Evolutionary conservation across 2,329 filamentous ascomycete species (phyloP).

Genomic region (Botryosphaeria agaves): DNA sequence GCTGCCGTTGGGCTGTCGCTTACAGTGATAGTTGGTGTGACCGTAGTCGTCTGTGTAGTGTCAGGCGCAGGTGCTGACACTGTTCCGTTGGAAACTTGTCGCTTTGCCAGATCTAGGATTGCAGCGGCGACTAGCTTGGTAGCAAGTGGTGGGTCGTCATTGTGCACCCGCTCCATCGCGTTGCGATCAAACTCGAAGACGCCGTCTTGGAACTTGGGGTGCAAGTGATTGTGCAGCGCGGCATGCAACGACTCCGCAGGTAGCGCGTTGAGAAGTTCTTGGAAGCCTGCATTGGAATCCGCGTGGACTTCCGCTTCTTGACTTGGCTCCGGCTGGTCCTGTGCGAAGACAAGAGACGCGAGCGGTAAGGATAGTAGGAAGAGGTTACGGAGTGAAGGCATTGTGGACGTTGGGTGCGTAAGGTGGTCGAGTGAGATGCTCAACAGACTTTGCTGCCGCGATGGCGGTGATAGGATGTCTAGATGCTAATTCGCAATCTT

Average conservation of each 20-base stretch:
- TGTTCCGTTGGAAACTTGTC: conserved; percentile 14
- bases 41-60: conserved; percentile 7
- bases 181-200: conserved; percentile 47
- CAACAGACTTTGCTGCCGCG: too few species aligned
- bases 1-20: conserved; percentile 9
- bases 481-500: too few species aligned
- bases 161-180: conserved; percentile 45
- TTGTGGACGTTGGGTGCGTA: too few species aligned
- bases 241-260: conserved; percentile 46
- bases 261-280: conserved; percentile 37
- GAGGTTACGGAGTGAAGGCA: conserved; percentile 21
- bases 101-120: conserved; percentile 22
- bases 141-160: conserved; percentile 42
- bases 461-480: too few species aligned
- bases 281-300: conserved; percentile 22
- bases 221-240: conserved; percentile 45
- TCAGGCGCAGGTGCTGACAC: conserved; percentile 6
- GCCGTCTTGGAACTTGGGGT: conserved; percentile 48
- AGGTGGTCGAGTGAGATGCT: too few species aligned
- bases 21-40: conserved; percentile 9
- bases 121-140: conserved; percentile 46
- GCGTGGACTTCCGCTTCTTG: conserved; percentile 6
- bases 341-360: conserved; percentile 13
- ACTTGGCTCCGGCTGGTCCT: conserved; percentile 8
- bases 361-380: conserved; percentile 20